phyloP scores from a whole-genome alignment of 2,329 filamentous ascomycete species.

The Nigrospora osmanthi region DNA sequence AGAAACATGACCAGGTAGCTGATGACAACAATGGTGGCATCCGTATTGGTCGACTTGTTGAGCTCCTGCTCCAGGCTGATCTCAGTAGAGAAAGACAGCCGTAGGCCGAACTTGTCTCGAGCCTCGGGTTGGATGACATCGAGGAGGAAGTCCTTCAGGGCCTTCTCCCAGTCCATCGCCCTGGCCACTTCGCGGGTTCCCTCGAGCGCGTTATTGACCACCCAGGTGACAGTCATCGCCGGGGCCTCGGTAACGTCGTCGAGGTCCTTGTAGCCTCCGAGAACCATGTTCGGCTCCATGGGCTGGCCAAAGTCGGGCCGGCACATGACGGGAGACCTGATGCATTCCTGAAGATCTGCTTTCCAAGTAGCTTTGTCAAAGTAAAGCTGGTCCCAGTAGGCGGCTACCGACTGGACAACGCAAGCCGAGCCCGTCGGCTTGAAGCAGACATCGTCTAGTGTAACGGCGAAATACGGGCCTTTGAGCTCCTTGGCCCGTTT shows the following conservation, averaged over 20 bases:
- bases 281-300: constrained; percentile 73
- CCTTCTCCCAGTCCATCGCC: constrained; percentile 85
- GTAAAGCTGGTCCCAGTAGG: constrained; percentile 72
- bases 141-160: constrained; percentile 65
- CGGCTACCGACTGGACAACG: constrained; percentile 86
- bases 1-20: constrained; percentile 99
- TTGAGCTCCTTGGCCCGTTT: constrained; percentile 65
- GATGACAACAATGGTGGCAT: constrained; percentile 91
- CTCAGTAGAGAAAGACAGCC: constrained; percentile 91
- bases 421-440: constrained; percentile 87
- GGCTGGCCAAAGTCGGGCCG: constrained; percentile 86
- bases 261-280: constrained; percentile 68
- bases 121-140: constrained; percentile 82
- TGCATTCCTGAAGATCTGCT: constrained; percentile 63
- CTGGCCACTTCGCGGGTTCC: constrained; percentile 60
- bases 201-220: constrained; percentile 78
- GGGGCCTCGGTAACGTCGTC: constrained; percentile 63
- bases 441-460: constrained; percentile 81
- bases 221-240: constrained; percentile 88
- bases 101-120: constrained; percentile 58
- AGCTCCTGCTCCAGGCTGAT: constrained; percentile 91
- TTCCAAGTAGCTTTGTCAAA: constrained; percentile 64
- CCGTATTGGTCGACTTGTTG: constrained; percentile 97
- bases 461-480: constrained; percentile 59
- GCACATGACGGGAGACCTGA: constrained; percentile 73